phyloP scores from a whole-genome alignment of 352 stramenopile species.

The Phytophthora tentaculata region DNA sequence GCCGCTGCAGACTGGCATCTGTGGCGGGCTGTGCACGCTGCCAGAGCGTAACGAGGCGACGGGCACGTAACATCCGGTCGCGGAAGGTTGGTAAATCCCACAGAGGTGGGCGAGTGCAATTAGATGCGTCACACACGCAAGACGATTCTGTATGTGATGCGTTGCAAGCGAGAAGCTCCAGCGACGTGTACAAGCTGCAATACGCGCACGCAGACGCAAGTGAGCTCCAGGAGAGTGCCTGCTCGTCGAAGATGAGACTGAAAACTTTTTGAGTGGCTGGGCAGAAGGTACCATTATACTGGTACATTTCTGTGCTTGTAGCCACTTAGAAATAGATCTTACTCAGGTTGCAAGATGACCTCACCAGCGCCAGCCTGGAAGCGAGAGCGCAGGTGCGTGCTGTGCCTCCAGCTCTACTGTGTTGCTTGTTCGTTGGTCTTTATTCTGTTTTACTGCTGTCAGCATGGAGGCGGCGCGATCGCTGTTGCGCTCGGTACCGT shows the following conservation, averaged over 20 bases:
- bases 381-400: conserved; percentile 22
- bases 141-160: neutral
- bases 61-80: conserved; percentile 41
- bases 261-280: conserved; percentile 21
- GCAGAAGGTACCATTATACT: conserved; percentile 2
- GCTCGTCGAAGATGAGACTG: conserved; percentile 10
- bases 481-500: conserved; percentile 32
- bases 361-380: conserved; percentile 19
- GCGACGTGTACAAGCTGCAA: conserved; percentile 3
- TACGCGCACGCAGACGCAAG: neutral
- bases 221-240: conserved; percentile 20
- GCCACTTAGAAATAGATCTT: too few relatives aligned
- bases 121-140: conserved; percentile 3
- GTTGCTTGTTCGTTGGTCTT: neutral
- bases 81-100: neutral
- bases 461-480: conserved; percentile 43
- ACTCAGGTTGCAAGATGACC: neutral
- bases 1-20: conserved; percentile 21
- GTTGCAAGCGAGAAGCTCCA: neutral
- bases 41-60: conserved; percentile 46
- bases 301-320: neutral
- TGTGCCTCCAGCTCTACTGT: neutral
- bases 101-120: conserved; percentile 1
- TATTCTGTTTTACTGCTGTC: neutral
- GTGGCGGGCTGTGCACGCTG: conserved; percentile 30